Evolutionary conservation across 192 early-diverging fungal species (phyloP).

Genomic region (Coemansia sp.): DNA sequence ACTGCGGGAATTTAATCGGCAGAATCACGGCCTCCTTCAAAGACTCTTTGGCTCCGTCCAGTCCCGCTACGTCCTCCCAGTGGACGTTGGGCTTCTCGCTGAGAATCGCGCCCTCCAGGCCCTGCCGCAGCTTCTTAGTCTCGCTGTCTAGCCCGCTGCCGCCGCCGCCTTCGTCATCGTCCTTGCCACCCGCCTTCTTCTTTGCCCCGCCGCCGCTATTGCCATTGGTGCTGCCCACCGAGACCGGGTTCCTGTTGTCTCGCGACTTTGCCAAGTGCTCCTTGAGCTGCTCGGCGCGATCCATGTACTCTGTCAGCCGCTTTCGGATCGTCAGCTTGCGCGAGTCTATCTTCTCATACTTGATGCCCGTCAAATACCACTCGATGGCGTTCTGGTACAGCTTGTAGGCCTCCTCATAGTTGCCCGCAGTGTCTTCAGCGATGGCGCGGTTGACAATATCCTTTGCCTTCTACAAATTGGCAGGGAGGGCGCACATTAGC

Average conservation of each 20-base stretch:
- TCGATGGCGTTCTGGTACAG: slow-evolving; percentile 90
- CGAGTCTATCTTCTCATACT: slow-evolving; percentile 97
- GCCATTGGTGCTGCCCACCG: slow-evolving; percentile 56
- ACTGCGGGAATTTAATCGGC: slow-evolving; percentile 96
- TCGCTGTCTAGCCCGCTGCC: slow-evolving; percentile 73
- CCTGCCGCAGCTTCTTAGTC: slow-evolving; percentile 74
- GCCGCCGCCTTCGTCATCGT: slow-evolving; percentile 57
- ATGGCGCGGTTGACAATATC: slow-evolving; percentile 93
- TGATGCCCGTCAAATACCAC: slow-evolving; percentile 92
- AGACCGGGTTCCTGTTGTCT: slow-evolving; percentile 66
- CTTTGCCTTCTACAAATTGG: slow-evolving; percentile 73
- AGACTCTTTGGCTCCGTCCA: slow-evolving; percentile 95
- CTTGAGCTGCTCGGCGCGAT: slow-evolving; percentile 93
- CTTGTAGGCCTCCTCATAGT: slow-evolving; percentile 91
- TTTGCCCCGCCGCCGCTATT: slow-evolving; percentile 26
- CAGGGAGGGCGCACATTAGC: neutral
- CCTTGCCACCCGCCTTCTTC: slow-evolving; percentile 50
- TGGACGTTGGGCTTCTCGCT: slow-evolving; percentile 96
- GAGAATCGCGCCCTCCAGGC: slow-evolving; percentile 80
- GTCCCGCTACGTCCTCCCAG: slow-evolving; percentile 97
- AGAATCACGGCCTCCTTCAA: slow-evolving; percentile 99
- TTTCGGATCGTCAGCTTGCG: slow-evolving; percentile 83
- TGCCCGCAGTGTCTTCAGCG: slow-evolving; percentile 86
- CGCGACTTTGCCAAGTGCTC: slow-evolving; percentile 76
- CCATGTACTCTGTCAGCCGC: slow-evolving; percentile 91